Conservation (phyloP, 371 early-diverging fungal genomes). For the Umbelopsis sp. region DNA sequence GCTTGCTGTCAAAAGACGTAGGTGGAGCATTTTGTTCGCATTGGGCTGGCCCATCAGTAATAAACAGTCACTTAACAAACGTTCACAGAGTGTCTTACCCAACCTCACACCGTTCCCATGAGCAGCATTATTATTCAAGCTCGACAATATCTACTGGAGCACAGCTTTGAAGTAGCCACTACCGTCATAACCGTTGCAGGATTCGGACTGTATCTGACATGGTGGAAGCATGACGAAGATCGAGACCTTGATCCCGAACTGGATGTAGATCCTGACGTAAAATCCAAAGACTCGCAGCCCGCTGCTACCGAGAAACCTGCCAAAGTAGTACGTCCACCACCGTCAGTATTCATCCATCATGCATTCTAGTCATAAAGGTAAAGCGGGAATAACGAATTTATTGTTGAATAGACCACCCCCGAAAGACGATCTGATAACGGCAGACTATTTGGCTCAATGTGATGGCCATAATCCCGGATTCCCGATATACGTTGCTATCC, state of each 20-base stretch:
- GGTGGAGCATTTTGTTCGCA: too few relatives aligned
- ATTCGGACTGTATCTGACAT: background rate
- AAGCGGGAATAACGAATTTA: too few relatives aligned
- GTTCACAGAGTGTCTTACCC: background rate
- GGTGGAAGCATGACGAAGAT: slow-evolving; percentile 5
- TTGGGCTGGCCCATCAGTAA: background rate
- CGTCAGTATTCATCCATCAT: background rate
- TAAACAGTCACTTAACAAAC: background rate
- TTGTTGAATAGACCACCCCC: slow-evolving; percentile 43
- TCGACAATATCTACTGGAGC: background rate
- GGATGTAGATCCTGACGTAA: background rate
- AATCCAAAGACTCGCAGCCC: background rate
- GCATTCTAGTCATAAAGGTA: too few relatives aligned
- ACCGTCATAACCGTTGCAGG: background rate
- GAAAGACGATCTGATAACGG: slow-evolving; percentile 55
- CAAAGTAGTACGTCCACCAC: background rate
- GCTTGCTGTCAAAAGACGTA: slow-evolving; percentile 1
- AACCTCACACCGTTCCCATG: background rate
- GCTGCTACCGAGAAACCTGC: background rate
- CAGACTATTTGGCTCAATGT: slow-evolving; percentile 68
- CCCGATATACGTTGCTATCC: slow-evolving; percentile 84
- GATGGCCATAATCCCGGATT: slow-evolving; percentile 69
- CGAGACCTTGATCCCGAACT: background rate
- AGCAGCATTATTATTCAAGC: background rate
- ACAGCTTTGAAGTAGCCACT: background rate